phyloP scores from a whole-genome alignment of 345 rosid species.

The Eucalyptus pauciflora region DNA sequence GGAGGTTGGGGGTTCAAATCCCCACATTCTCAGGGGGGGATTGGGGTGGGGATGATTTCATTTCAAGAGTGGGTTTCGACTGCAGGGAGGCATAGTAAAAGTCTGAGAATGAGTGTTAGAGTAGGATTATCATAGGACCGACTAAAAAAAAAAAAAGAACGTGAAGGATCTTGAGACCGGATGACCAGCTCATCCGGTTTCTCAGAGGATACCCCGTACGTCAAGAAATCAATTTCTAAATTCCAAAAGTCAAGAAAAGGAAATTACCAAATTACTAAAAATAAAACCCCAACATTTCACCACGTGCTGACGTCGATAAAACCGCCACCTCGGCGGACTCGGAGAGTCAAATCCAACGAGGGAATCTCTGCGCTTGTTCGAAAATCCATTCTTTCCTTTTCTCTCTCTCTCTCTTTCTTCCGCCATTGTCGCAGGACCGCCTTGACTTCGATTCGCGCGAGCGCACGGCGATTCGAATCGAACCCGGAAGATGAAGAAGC shows the following conservation, averaged over 20 bases:
- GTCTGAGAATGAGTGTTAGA: too few species aligned
- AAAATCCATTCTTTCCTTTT: background rate
- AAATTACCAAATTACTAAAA: background rate
- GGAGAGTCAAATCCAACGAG: background rate
- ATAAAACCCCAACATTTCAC: background rate
- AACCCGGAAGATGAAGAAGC: background rate
- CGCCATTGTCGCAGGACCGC: background rate
- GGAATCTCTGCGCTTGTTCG: background rate
- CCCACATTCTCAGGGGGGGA: too few species aligned
- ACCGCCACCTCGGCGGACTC: background rate
- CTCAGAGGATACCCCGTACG: background rate
- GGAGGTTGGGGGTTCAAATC: too few species aligned
- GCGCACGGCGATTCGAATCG: background rate
- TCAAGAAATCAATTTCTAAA: background rate
- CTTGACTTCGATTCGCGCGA: background rate
- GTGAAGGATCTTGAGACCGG: too few species aligned
- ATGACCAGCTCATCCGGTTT: too few species aligned
- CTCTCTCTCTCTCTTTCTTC: background rate
- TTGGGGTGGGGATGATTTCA: too few species aligned
- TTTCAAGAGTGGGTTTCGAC: too few species aligned
- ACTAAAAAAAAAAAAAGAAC: too few species aligned
- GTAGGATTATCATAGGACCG: too few species aligned
- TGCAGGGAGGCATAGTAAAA: too few species aligned
- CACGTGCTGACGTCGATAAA: background rate
- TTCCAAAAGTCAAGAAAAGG: background rate